Evolutionary conservation across 306 rosid species (phyloP), one percentile per base, ranked within the genome.

Genomic region (Prunus salicina): DNA sequence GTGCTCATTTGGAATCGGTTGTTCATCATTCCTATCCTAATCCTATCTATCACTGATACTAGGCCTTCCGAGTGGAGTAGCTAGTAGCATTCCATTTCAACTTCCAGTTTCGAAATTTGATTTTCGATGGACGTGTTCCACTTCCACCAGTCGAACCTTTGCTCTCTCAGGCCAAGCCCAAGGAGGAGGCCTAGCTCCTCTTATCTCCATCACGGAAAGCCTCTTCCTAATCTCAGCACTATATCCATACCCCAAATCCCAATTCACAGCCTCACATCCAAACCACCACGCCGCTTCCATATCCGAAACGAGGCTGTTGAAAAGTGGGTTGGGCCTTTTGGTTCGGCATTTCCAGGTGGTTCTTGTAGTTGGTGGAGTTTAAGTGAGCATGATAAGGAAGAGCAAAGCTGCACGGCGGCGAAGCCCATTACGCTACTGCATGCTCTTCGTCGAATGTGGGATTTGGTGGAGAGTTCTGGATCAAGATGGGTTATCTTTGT

Each of bases 351-450:
- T 12, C 79, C 87, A 8, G 81, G 78, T 0, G 81, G 79, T 12
- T 20, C 80, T 71, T 91, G 93, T 9, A 32, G 81, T 68, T 91
- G 93, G 91, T 91, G 96, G 93, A 41, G 77, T 71, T 83, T 91
- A 47, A 38, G 50, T 34, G 88, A 74, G 65, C 68, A 32, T 34
- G 70, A 18, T 10, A 67, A 66, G 66, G 76, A 79, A 61, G 73
- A 80, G 46, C 73, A 46, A 52, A 52, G 38, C 60, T 8, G 22
- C 56, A 73, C 64, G 13, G 82, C 77, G 20, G 84, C 78, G 60
- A 80, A 84, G 63, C 88, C 82, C 9, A 46, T 67, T n/a, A 76
- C 79, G 53, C 86, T 70, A 9, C 6, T 80, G 63, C 46, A 78
- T 13, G 89, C 88, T 73, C 81, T 91, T 76, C 78, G 84, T 45